Conservation (phyloP, 345 rosid species). For the Salix udensis region DNA sequence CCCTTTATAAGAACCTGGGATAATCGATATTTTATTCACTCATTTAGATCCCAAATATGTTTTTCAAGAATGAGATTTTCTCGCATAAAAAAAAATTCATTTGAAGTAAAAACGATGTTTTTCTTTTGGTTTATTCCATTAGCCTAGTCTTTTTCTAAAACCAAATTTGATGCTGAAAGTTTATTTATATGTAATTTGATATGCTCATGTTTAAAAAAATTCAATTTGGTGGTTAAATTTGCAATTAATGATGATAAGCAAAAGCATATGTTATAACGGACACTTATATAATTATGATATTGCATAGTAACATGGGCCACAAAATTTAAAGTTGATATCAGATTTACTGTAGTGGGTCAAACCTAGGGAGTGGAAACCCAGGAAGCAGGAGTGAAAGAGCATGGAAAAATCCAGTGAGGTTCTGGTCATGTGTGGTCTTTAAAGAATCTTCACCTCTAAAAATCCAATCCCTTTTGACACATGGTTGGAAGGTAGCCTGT, state of each 20-base stretch:
- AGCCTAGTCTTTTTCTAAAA: neutral
- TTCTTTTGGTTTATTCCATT: neutral
- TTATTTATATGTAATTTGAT: neutral
- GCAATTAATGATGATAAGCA: neutral
- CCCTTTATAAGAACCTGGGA: too few relatives aligned
- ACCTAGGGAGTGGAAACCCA: neutral
- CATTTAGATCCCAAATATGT: too few relatives aligned
- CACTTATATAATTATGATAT: neutral
- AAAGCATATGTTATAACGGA: neutral
- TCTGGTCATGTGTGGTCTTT: neutral
- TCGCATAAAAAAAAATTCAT: too few relatives aligned
- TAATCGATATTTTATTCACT: too few relatives aligned
- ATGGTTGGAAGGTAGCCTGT: neutral
- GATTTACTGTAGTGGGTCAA: constrained; percentile 11
- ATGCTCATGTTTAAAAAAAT: neutral
- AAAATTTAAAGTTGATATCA: neutral
- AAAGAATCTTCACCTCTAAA: constrained; percentile 1
- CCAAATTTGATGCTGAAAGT: neutral
- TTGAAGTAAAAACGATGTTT: neutral
- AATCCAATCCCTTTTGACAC: neutral
- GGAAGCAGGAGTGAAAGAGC: neutral
- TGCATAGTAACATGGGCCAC: neutral
- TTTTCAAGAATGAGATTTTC: too few relatives aligned
- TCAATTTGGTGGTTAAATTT: neutral
- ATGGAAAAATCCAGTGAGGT: constrained; percentile 21